These are phyloP conservation scores for Aspergillus ellipticus DNA, from an alignment of 495 filamentous ascomycete genomes.

Conservation along the genomic window DNA sequence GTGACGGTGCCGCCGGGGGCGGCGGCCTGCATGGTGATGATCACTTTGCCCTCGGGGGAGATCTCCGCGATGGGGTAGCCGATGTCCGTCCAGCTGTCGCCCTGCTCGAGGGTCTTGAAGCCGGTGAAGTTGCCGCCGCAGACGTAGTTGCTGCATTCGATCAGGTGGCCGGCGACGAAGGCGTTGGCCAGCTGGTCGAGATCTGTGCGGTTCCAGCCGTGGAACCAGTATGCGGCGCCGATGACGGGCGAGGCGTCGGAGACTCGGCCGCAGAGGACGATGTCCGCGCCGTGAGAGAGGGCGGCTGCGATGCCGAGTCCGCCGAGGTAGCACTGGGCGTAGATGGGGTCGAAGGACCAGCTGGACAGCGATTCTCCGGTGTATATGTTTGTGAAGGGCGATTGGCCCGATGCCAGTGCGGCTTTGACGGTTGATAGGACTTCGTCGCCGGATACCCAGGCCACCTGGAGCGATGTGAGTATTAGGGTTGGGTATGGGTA, in stretches of 20 bases:
- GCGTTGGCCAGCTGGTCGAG: constrained; percentile 49
- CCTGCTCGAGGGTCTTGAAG: constrained; percentile 43
- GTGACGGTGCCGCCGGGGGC: constrained; percentile 35
- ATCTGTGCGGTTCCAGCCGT: constrained; percentile 41
- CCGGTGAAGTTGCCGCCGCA: constrained; percentile 57
- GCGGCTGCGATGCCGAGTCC: constrained; percentile 47
- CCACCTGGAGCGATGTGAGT: constrained; percentile 22
- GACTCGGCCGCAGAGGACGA: constrained; percentile 55
- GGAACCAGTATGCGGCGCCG: constrained; percentile 49
- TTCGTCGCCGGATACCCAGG: constrained; percentile 53
- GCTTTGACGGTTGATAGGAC: constrained; percentile 42
- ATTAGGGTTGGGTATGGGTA: not conserved
- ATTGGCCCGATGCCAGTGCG: constrained; percentile 31
- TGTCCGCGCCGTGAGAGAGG: constrained; percentile 50
- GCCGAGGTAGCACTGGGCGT: constrained; percentile 53
- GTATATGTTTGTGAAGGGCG: constrained; percentile 48
- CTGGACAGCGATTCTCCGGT: constrained; percentile 44
- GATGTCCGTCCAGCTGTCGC: constrained; percentile 42
- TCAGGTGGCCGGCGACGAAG: constrained; percentile 52
- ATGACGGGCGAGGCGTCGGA: constrained; percentile 53
- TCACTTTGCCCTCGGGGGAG: constrained; percentile 39
- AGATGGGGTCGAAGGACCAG: constrained; percentile 53
- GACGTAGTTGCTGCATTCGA: constrained; percentile 55
- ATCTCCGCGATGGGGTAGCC: constrained; percentile 60
- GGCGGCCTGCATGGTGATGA: constrained; percentile 42